Conservation (phyloP, 306 rosid genomes). For the Vigna unguiculata region DNA sequence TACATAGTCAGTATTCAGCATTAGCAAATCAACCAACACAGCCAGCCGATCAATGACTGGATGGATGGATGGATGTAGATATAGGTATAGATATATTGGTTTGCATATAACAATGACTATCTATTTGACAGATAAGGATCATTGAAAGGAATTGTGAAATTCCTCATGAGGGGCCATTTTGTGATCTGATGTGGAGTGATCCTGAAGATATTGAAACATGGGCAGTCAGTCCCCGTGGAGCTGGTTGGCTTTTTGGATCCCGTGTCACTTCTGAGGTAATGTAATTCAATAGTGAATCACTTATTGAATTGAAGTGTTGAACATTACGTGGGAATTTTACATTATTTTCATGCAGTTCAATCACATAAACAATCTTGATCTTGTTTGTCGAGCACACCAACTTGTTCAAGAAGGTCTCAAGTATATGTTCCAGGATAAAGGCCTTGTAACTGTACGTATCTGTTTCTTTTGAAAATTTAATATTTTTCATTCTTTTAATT, state of each 20-base stretch:
- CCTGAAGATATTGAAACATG: constrained; percentile 98
- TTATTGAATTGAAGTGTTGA: constrained; percentile 6
- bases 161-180: constrained; percentile 97
- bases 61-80: too few relatives aligned
- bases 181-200: constrained; percentile 99
- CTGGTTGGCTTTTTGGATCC: constrained; percentile 98
- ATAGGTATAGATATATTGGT: neutral
- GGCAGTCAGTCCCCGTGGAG: constrained; percentile 99
- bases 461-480: constrained; percentile 21
- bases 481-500: constrained; percentile 9
- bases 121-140: constrained; percentile 69
- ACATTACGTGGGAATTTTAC: constrained; percentile 35
- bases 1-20: neutral
- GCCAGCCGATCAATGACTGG: too few relatives aligned
- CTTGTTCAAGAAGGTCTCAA: constrained; percentile 99
- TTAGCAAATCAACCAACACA: neutral
- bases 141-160: constrained; percentile 95
- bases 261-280: constrained; percentile 91
- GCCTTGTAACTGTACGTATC: constrained; percentile 86
- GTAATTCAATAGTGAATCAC: constrained; percentile 32
- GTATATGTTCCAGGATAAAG: constrained; percentile 99
- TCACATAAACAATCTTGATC: constrained; percentile 93
- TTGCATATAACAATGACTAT: constrained; percentile 8
- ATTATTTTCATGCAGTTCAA: constrained; percentile 69
- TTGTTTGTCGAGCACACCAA: constrained; percentile 99